These are phyloP conservation scores for Plantago major DNA, from an alignment of 257 asterid species.

Conservation along the genomic window DNA sequence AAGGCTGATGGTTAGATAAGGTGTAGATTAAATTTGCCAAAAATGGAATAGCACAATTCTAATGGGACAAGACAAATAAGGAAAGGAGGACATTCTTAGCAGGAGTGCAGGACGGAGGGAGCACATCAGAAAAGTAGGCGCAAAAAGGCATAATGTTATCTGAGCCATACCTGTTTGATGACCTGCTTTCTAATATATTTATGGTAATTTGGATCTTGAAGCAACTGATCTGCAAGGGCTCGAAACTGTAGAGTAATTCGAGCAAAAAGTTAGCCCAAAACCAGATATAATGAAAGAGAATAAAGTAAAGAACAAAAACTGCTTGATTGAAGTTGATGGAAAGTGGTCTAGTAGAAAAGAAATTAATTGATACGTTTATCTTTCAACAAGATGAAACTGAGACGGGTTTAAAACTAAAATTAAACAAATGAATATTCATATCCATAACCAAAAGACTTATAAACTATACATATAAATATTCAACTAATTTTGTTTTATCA, in stretches of 20 bases:
- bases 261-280: conserved; percentile 8
- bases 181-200: conserved; percentile 77
- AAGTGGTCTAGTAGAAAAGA: neutral
- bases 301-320: conserved; percentile 1
- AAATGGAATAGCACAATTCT: too few species aligned
- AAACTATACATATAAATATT: neutral
- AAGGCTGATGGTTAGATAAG: too few species aligned
- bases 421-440: neutral
- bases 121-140: too few species aligned
- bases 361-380: neutral
- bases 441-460: neutral
- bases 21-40: too few species aligned
- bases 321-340: neutral
- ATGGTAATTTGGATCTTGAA: conserved; percentile 68
- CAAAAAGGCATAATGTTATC: conserved; percentile 1
- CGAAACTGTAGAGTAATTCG: conserved; percentile 57
- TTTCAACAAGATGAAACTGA: neutral
- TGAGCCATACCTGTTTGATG: conserved; percentile 60
- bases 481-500: neutral
- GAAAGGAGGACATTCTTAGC: too few species aligned
- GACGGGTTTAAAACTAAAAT: neutral
- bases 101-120: too few species aligned
- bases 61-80: too few species aligned
- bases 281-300: neutral
- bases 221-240: conserved; percentile 91